phyloP scores from a whole-genome alignment of 495 filamentous ascomycete genomes.

The Penicillium turbatum region DNA sequence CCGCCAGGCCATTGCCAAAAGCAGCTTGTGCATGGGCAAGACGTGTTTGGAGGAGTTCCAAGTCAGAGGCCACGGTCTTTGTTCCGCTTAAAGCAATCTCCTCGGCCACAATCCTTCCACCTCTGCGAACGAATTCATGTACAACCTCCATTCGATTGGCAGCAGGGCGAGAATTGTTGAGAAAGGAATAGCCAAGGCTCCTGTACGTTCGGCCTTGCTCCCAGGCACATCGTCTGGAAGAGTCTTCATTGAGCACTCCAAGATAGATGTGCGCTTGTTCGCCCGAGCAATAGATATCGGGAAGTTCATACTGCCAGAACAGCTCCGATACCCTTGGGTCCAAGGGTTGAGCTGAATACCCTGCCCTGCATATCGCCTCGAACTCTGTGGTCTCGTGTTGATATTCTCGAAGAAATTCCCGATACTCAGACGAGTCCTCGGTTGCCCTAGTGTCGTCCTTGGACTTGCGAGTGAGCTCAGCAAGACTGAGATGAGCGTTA shows the following conservation, averaged over 20 bases:
- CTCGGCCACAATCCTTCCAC: slow-evolving; percentile 34
- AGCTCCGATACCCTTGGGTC: slow-evolving; percentile 39
- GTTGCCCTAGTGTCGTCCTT: slow-evolving; percentile 14
- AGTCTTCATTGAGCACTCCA: slow-evolving; percentile 55
- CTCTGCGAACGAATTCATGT: slow-evolving; percentile 48
- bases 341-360: slow-evolving; percentile 3
- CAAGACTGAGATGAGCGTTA: slow-evolving; percentile 21
- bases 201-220: slow-evolving; percentile 49
- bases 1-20: slow-evolving; percentile 6
- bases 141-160: slow-evolving; percentile 20
- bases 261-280: slow-evolving; percentile 49
- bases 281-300: slow-evolving; percentile 7
- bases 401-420: slow-evolving; percentile 45
- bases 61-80: slow-evolving; percentile 14
- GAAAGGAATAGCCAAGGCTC: slow-evolving; percentile 54
- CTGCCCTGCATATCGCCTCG: background rate
- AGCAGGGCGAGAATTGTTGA: slow-evolving; percentile 38
- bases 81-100: slow-evolving; percentile 20
- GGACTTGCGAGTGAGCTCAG: slow-evolving; percentile 31
- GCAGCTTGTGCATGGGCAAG: slow-evolving; percentile 16
- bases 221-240: slow-evolving; percentile 60
- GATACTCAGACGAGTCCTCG: slow-evolving; percentile 26
- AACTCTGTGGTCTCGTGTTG: slow-evolving; percentile 1
- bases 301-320: slow-evolving; percentile 31
- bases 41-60: slow-evolving; percentile 12